phyloP scores from a whole-genome alignment of 768 basidiomycete species.

The Galerina sulciceps region DNA sequence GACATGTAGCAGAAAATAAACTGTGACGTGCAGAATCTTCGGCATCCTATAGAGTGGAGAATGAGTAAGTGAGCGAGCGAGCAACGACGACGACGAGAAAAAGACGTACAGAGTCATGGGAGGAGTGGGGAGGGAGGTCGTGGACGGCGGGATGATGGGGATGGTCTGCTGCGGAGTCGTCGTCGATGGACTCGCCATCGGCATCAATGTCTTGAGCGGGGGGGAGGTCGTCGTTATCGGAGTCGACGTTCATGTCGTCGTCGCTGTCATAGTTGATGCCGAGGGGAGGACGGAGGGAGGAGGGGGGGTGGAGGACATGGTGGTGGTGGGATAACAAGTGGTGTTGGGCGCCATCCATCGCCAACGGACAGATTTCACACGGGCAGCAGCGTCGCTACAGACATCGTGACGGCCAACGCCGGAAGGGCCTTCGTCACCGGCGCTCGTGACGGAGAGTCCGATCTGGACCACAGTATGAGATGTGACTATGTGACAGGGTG shows the following conservation, averaged over 20 bases:
- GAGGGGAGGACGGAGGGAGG: slow-evolving; percentile 44
- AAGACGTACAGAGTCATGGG: slow-evolving; percentile 45
- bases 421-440: slow-evolving; percentile 60
- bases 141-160: slow-evolving; percentile 33
- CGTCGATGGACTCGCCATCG: slow-evolving; percentile 66
- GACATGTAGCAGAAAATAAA: slow-evolving; percentile 10
- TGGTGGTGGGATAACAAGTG: slow-evolving; percentile 40
- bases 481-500: slow-evolving; percentile 13
- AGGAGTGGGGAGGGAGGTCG: slow-evolving; percentile 27
- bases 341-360: slow-evolving; percentile 55
- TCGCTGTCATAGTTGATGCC: slow-evolving; percentile 64
- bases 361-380: slow-evolving; percentile 61
- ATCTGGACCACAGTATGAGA: slow-evolving; percentile 34
- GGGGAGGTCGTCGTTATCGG: slow-evolving; percentile 54
- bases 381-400: slow-evolving; percentile 57
- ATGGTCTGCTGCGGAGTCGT: slow-evolving; percentile 44
- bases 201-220: slow-evolving; percentile 62
- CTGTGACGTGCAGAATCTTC: slow-evolving; percentile 62
- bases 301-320: slow-evolving; percentile 36
- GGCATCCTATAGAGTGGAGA: slow-evolving; percentile 38
- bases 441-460: slow-evolving; percentile 58
- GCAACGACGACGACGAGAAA: slow-evolving; percentile 9
- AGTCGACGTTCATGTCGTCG: slow-evolving; percentile 77
- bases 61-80: slow-evolving; percentile 15
- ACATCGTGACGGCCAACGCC: slow-evolving; percentile 64